Percentiles rank a stretch among this genome's conserved stretches.
These are phyloP conservation scores for Epithemia pelagica DNA, from an alignment of 108 stramenopile genomes.

Conservation along the genomic window DNA sequence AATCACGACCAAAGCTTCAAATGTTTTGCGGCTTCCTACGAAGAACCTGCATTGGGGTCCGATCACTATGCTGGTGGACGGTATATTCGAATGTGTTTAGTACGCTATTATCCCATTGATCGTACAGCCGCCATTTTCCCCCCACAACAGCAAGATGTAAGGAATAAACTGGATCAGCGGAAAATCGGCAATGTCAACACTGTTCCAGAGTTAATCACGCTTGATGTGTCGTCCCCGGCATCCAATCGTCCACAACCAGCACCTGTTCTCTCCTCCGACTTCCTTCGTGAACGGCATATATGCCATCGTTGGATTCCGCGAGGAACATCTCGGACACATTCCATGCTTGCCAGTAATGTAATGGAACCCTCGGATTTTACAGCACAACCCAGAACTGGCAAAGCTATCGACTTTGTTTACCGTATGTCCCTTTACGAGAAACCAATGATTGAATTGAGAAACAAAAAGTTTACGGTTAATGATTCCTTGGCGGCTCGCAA, in stretches of 20 bases:
- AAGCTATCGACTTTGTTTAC: constrained; percentile 74
- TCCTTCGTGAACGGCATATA: constrained; percentile 41
- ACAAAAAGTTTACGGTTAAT: constrained; percentile 62
- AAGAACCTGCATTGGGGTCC: constrained; percentile 54
- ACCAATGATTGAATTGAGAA: constrained; percentile 61
- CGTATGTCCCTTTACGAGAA: constrained; percentile 66
- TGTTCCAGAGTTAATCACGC: constrained; percentile 6
- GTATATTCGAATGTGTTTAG: constrained; percentile 63
- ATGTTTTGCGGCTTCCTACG: constrained; percentile 72
- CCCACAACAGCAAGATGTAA: constrained; percentile 35
- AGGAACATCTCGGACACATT: constrained; percentile 21
- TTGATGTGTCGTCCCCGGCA: constrained; percentile 3
- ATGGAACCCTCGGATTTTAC: constrained; percentile 76
- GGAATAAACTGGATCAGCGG: constrained; percentile 45
- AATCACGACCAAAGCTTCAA: constrained; percentile 65
- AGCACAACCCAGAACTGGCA: constrained; percentile 62
- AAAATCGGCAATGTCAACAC: constrained; percentile 14
- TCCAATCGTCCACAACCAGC: constrained; percentile 6
- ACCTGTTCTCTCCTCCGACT: constrained; percentile 30
- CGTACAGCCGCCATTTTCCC: constrained; percentile 50
- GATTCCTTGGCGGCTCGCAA: constrained; percentile 41
- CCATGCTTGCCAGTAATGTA: constrained; percentile 43
- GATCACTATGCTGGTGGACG: constrained; percentile 52
- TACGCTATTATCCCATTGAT: constrained; percentile 76
- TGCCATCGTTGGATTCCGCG: constrained; percentile 41